A percentile compares a stretch with the other conserved stretches of the same genome.
phyloP scores from a whole-genome alignment of 768 basidiomycete genomes.

The Favolaschia claudopus region DNA sequence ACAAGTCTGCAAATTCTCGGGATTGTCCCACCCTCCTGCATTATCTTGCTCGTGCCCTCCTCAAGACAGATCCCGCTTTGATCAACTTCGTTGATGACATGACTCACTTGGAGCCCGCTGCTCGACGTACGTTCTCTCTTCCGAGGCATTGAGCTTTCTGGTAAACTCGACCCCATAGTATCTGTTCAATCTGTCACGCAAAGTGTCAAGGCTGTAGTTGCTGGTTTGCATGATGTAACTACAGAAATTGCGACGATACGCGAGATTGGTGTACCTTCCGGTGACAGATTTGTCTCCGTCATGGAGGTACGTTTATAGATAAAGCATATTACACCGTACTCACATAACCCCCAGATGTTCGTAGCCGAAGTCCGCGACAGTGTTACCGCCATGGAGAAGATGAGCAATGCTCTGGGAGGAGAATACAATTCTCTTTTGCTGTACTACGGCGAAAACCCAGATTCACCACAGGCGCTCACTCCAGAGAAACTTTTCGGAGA shows the following conservation, averaged over 20 bases:
- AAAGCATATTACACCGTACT: neutral
- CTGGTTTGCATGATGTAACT: slow-evolving; percentile 64
- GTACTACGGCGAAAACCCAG: slow-evolving; percentile 83
- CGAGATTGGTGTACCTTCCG: slow-evolving; percentile 35
- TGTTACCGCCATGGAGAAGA: slow-evolving; percentile 70
- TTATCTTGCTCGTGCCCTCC: slow-evolving; percentile 80
- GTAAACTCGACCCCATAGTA: slow-evolving; percentile 53
- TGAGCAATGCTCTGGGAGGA: slow-evolving; percentile 61
- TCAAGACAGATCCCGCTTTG: slow-evolving; percentile 70
- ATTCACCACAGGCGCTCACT: slow-evolving; percentile 68
- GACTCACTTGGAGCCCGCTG: slow-evolving; percentile 83
- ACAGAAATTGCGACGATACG: slow-evolving; percentile 59
- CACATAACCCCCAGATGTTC: slow-evolving; percentile 51
- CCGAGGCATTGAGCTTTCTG: neutral
- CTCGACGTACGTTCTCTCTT: slow-evolving; percentile 62
- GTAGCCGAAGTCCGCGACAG: slow-evolving; percentile 54
- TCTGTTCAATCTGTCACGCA: slow-evolving; percentile 73
- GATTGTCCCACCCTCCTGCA: slow-evolving; percentile 92
- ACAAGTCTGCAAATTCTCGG: slow-evolving; percentile 73
- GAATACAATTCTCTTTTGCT: slow-evolving; percentile 67
- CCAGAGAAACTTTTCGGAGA: slow-evolving; percentile 86
- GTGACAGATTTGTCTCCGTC: slow-evolving; percentile 71
- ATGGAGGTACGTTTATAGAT: slow-evolving; percentile 66
- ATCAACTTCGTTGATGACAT: slow-evolving; percentile 82
- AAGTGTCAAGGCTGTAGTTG: slow-evolving; percentile 62